A percentile compares a stretch with the other conserved stretches of the same genome.
phyloP scores from a whole-genome alignment of 306 rosid genomes.

The Lathyrus oleraceus region DNA sequence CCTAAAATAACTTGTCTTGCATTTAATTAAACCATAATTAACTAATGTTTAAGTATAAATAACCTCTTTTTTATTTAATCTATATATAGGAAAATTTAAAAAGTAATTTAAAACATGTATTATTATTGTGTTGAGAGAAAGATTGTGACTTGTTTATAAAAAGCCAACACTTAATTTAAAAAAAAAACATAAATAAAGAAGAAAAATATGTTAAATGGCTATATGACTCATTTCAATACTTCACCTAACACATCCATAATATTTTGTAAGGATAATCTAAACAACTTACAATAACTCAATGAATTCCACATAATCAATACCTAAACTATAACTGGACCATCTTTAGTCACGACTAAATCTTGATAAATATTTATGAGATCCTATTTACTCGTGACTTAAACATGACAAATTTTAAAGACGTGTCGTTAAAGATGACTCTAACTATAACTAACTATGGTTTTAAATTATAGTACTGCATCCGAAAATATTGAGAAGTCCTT shows the following conservation, averaged over 20 bases:
- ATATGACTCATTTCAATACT: constrained; percentile 15
- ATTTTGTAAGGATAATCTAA: constrained; percentile 11
- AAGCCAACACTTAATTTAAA: neutral
- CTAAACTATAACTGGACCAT: too few species aligned
- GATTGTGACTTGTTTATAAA: too few species aligned
- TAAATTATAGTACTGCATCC: neutral
- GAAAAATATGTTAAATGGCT: neutral
- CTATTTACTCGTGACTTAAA: too few species aligned
- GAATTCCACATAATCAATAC: neutral
- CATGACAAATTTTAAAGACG: too few species aligned
- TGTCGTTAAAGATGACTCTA: too few species aligned
- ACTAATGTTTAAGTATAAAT: neutral
- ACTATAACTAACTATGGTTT: neutral
- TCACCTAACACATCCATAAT: constrained; percentile 15
- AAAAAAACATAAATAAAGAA: neutral
- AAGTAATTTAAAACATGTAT: neutral
- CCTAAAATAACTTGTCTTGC: neutral
- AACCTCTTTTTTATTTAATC: neutral
- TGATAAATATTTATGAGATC: too few species aligned
- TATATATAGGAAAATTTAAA: neutral
- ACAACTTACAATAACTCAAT: constrained; percentile 8
- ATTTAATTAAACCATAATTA: neutral
- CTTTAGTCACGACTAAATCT: too few species aligned
- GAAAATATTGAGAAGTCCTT: too few species aligned
- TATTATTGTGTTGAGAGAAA: neutral